Base-by-base conservation (phyloP, 2,329 filamentous ascomycete genomes). In the Pestalotiopsis sp. region DNA sequence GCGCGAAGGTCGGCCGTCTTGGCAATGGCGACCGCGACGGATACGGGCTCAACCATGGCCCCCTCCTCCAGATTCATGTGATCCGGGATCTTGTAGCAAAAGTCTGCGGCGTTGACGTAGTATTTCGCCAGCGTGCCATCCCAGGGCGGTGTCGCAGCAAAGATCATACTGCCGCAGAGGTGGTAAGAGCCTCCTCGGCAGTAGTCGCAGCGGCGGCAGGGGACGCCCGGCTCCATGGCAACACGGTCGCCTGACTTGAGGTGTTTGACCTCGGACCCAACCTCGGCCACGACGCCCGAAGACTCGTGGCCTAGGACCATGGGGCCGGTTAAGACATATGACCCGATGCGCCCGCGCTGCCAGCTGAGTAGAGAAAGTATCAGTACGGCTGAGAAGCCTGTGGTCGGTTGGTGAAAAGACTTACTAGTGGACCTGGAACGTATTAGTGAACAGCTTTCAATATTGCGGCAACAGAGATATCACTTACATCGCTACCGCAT, bases 1-100 rank as follows among this genome's bases (percentile, higher is more conserved):
- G 77, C 75, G 9, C 76, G 75, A 5, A 84, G 77, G 0, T 82
- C 76, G 0, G 81, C 82, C 1, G 79, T 75, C 65, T 80, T 80
- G 65, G 73, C 78, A 5, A 83, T 83, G 52, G 84, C 81, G 3
- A 85, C 82, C 0, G 85, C 85, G 1, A 87, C 85, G 0, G 84
- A 81, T 0, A 86, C 75, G 0, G 85, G 86, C 73, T 88, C 86
- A 0, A 86, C 81, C 17, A 88, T 73, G 0, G 85, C 67, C 49
- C 45, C 27, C 41, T 69, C 41, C 39, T 59, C 57, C 9, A 59
- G 27, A 12, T 59, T 36, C 57, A 59, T 59, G 11, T 25, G 27
- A 9, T 59, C 57, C 7, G 57, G 23, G 27, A n/a, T 59, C 27
- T 59, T 59, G 57, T 59, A 59, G 27, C 57, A 59, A 12, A 59